phyloP scores from a whole-genome alignment of 1,284 basidiomycete genomes.

The Rhizoctonia solani region DNA sequence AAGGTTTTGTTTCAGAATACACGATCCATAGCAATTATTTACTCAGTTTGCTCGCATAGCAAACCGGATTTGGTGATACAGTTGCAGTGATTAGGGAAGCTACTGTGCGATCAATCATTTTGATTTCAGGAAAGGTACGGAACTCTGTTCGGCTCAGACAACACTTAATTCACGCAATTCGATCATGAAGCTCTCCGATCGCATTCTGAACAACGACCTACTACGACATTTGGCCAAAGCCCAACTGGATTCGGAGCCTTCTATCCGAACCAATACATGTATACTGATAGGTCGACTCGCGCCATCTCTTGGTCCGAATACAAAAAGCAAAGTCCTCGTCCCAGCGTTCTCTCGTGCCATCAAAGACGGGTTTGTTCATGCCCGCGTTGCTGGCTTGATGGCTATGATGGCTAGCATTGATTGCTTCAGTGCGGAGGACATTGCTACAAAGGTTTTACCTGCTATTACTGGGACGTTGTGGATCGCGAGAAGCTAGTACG shows the following conservation, averaged over 20 bases:
- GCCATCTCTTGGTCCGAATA: slow-evolving; percentile 81
- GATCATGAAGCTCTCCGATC: slow-evolving; percentile 71
- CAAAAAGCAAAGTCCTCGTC: slow-evolving; percentile 93
- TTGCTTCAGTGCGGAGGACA: slow-evolving; percentile 84
- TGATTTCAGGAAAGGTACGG: slow-evolving; percentile 80
- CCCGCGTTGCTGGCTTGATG: slow-evolving; percentile 93
- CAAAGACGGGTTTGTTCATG: slow-evolving; percentile 91
- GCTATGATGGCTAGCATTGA: slow-evolving; percentile 95
- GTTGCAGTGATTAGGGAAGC: slow-evolving; percentile 93
- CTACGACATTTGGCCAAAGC: slow-evolving; percentile 90
- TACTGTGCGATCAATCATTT: slow-evolving; percentile 85
- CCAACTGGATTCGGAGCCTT: slow-evolving; percentile 90
- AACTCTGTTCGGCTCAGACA: not conserved
- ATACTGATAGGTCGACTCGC: slow-evolving; percentile 93
- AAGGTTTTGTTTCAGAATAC: slow-evolving; percentile 44
- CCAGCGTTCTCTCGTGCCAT: slow-evolving; percentile 91
- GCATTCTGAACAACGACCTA: slow-evolving; percentile 96
- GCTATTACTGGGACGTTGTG: slow-evolving; percentile 78
- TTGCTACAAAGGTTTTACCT: slow-evolving; percentile 89
- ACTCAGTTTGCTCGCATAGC: slow-evolving; percentile 51
- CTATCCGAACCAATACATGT: slow-evolving; percentile 97
- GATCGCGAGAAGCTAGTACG: slow-evolving; percentile 95
- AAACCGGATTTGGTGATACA: slow-evolving; percentile 94
- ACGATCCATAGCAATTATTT: not conserved
- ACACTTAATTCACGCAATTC: not conserved